These are phyloP conservation scores for Saccharomycopsis fermentans DNA, from an alignment of 805 yeast genomes.

Conservation along the genomic window DNA sequence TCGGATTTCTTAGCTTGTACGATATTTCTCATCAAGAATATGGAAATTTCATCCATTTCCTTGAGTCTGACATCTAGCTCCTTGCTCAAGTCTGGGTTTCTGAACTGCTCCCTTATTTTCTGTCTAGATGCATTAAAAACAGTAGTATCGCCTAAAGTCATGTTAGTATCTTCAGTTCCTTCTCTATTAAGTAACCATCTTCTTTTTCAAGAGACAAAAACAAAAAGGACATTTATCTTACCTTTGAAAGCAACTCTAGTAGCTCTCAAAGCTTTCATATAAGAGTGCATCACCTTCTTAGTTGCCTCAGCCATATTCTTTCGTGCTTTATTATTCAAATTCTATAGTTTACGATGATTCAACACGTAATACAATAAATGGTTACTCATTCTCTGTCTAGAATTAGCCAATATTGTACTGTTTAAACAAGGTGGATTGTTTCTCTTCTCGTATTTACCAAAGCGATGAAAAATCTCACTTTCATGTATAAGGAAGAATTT, in stretches of 20 bases:
- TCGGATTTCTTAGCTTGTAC: conserved; percentile 65
- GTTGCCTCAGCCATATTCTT: conserved; percentile 20
- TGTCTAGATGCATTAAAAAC: conserved; percentile 50
- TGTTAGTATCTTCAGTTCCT: background rate
- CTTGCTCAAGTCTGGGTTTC: conserved; percentile 38
- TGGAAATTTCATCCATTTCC: conserved; percentile 60
- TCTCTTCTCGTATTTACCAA: too few relatives aligned
- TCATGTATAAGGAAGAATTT: too few relatives aligned
- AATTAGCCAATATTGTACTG: too few relatives aligned
- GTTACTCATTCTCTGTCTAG: too few relatives aligned
- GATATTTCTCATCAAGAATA: conserved; percentile 59
- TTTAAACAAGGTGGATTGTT: too few relatives aligned
- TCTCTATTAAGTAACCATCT: background rate
- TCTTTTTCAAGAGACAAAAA: background rate
- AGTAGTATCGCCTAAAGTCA: conserved; percentile 26
- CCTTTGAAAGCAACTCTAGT: conserved; percentile 26
- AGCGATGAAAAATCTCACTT: too few relatives aligned
- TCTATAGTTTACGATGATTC: too few relatives aligned
- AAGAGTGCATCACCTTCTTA: conserved; percentile 38
- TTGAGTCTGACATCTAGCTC: conserved; percentile 40
- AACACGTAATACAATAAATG: too few relatives aligned
- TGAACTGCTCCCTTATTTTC: conserved; percentile 47
- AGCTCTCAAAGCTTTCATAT: conserved; percentile 50
- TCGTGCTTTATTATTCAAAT: conserved; percentile 17
- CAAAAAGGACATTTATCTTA: conserved; percentile 10